phyloP scores from a whole-genome alignment of 2,329 filamentous ascomycete species.

The Chrysoporthe puriensis region DNA sequence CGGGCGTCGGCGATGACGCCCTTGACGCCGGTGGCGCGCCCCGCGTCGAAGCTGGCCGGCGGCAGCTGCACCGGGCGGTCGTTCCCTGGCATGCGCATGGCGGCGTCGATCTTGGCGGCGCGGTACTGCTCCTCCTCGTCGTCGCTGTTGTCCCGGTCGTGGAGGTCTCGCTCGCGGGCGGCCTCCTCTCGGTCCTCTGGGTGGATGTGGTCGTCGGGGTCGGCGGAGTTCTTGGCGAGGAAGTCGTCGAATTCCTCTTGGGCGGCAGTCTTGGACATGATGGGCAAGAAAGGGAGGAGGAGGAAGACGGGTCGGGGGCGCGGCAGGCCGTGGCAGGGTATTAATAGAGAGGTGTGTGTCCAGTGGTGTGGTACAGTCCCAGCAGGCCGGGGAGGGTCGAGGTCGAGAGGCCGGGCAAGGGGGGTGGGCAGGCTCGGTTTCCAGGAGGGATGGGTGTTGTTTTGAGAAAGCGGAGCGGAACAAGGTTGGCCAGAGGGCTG shows the following conservation, averaged over 20 bases:
- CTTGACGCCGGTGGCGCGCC: conserved; percentile 79
- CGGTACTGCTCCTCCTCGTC: conserved; percentile 60
- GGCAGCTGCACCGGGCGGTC: conserved; percentile 61
- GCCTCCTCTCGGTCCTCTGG: conserved; percentile 61
- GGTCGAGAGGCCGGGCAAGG: conserved; percentile 12
- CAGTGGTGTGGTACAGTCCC: conserved; percentile 16
- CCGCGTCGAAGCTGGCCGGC: conserved; percentile 65
- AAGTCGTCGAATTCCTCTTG: conserved; percentile 70
- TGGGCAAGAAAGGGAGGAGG: conserved; percentile 37
- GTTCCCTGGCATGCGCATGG: conserved; percentile 66
- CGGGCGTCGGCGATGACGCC: conserved; percentile 85
- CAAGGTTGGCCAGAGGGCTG: background rate
- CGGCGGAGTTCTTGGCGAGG: conserved; percentile 58
- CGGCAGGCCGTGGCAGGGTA: conserved; percentile 36
- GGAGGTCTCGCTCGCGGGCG: conserved; percentile 42
- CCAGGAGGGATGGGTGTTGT: conserved; percentile 27
- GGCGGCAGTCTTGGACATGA: conserved; percentile 61
- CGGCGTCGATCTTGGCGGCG: conserved; percentile 61
- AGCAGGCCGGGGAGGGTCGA: conserved; percentile 13
- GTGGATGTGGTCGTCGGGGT: conserved; percentile 49
- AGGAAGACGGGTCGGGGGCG: conserved; percentile 22
- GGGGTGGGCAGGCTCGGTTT: conserved; percentile 28
- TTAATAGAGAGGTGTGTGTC: conserved; percentile 39
- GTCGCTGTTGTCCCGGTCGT: conserved; percentile 50
- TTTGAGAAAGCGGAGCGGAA: conserved; percentile 27